These are phyloP conservation scores for Eremothecium coryli DNA, from an alignment of 1,139 yeast genomes.

Conservation along the genomic window DNA sequence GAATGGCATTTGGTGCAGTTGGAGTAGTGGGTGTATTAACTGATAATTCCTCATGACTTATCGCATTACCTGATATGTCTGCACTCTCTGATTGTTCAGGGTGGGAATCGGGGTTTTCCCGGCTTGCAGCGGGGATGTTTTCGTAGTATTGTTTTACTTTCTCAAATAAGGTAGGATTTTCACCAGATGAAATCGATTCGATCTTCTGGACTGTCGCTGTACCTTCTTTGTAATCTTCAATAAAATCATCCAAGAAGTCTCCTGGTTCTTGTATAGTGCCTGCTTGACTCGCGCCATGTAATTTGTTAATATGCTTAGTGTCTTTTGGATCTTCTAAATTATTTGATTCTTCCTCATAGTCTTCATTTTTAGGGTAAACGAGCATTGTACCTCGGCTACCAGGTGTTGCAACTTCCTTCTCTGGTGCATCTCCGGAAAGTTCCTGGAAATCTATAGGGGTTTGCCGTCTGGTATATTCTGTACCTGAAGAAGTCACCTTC, in stretches of 20 bases:
- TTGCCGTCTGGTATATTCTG: not conserved
- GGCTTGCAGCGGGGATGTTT: too few relatives aligned
- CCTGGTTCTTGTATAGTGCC: too few relatives aligned
- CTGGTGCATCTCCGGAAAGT: not conserved
- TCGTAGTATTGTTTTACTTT: slow-evolving; percentile 1
- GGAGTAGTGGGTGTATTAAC: not conserved
- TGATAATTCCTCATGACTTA: not conserved
- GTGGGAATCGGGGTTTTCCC: too few relatives aligned
- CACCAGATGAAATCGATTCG: not conserved
- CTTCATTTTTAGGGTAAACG: not conserved
- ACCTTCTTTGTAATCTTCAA: slow-evolving; percentile 1
- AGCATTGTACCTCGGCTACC: slow-evolving; percentile 1
- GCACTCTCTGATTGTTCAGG: too few relatives aligned
- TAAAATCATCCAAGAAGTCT: slow-evolving; percentile 2
- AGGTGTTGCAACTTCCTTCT: not conserved
- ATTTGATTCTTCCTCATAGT: too few relatives aligned
- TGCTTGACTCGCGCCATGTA: not conserved
- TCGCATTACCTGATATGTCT: not conserved
- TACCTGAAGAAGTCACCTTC: too few relatives aligned
- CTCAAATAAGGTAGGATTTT: slow-evolving; percentile 1
- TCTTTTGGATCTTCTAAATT: too few relatives aligned
- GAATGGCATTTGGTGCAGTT: slow-evolving; percentile 1
- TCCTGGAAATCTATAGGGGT: not conserved
- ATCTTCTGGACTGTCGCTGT: too few relatives aligned
- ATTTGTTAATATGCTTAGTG: not conserved